Evolutionary conservation across 768 basidiomycete species (phyloP), one percentile per base, ranked within the genome.

Genomic region (Pisolithus orientalis): DNA sequence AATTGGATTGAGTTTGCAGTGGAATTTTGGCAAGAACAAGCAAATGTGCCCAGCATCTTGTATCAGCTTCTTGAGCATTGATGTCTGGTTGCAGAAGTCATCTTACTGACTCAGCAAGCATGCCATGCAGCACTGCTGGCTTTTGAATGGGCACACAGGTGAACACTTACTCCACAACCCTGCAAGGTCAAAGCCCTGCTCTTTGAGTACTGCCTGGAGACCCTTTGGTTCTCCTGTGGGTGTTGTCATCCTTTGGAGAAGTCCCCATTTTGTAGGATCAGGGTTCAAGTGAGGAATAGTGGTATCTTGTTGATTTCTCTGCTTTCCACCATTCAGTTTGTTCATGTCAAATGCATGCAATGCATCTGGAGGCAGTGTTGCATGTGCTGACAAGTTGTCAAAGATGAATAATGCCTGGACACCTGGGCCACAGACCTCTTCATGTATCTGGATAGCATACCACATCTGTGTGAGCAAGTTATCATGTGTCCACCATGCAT

Each of bases 121-220:
- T 3, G 54, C 58, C 62, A 68, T 65, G 59, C 66, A 66, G 45
- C 64, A 70, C 1, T 17, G 13, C 1, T 14, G 37, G 50, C 44
- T 61, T 25, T 65, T 47, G 3, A 52, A 60, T 1, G 56, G 60
- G 44, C 63, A 65, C 24, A 54, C 50, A 11, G 52, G 70, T 4
- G 54, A 49, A 50, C 72, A 76, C 50, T 75, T 75, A 0, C 70
- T 66, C 17, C 37, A 28, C 21, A 77, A 42, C 0, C 55, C 46
- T 0, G 13, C 2, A 2, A 75, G 62, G 54, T 72, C 48, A 51
- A 77, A 78, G 25, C 74, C 72, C 0, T 62, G 55, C 52, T 79
- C 75, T 46, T 63, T 51, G 9, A 59, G 47, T 2, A 58, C 53
- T 25, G 34, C 5, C 4, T 57, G 31, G 0, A 55, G 40, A 0